Base-by-base conservation (phyloP, 1,284 basidiomycete species). In the Cryptococcus sp. region DNA sequence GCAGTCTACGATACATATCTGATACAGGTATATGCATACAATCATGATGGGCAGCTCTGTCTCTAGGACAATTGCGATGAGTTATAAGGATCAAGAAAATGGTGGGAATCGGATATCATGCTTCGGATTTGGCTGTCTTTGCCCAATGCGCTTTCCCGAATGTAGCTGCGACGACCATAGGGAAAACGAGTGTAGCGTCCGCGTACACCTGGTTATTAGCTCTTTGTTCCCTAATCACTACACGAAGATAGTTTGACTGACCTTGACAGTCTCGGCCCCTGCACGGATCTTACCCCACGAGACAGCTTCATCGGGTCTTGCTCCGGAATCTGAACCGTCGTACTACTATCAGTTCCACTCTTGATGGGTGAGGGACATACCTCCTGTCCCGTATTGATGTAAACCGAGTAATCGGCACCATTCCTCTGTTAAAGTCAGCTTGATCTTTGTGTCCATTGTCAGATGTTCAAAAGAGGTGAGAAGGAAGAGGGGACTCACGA, bases 231-330 rank as follows among this genome's bases (percentile, higher is more conserved):
- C 16, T 32, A 41, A 2, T 16, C 34, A 18, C 22, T 10, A 13
- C 14, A n/a, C n/a, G n/a, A n/a, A 19, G 7, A 16, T 18, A 19
- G 22, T 16, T 24, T 4, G 16, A 54, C 63, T 46, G 57, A 90
- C 92, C 81, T 98, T 98, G 52, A 98, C 88, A 25, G 88, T 83
- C 74, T 96, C 85, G 0, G 94, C 86, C 11, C 86, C 87, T 24
- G 87, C 86, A 45, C 91, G 84, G 61, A 98, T 97, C 78, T 98
- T 99, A 4, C 94, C 96, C 94, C 94, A 99, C n/a, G 90, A 94
- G 19, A 99, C 84, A 2, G 94, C 96, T 74, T 99, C 94, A 67
- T 99, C 96, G 16, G 96, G 96, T 53, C 91, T 80, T 16, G 96
- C 96, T 11, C 94, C 96, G 11, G 92, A 93, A 74, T 99, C 94